Base-by-base conservation (phyloP, 306 rosid genomes). In the Aeschynomene evenia region DNA sequence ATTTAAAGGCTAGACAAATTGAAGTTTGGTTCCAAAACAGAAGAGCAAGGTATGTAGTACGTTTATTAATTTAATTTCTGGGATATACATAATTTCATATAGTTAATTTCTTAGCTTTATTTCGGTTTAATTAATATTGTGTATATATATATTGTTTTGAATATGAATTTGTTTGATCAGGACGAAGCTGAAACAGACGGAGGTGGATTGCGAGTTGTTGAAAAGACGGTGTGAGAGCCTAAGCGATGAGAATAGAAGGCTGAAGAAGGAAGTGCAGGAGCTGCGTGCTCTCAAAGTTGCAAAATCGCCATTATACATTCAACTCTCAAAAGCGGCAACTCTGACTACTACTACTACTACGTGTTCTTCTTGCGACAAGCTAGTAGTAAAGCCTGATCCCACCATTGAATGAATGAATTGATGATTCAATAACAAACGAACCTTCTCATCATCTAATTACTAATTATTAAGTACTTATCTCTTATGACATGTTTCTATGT, bases 21-120 rank as follows among this genome's bases (percentile, higher is more conserved):
- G 98, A 92, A 83, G 98, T 92, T 60, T 92, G 98, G 98, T 92
- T 92, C 69, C 98, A 92, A 71, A 92, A 92, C 82, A 70, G 92
- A 70, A 86, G 98, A 85, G 98, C 98, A 72, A 89, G 98, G 98
- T 89, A 73, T 6, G 28, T 60, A n/a, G n/a, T n/a, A n/a, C n/a
- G n/a, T n/a, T n/a, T n/a, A n/a, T n/a, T n/a, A n/a, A n/a, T n/a
- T n/a, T n/a, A n/a, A n/a, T n/a, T n/a, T 9, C 9, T 39, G 31
- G 21, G 39, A 13, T 31, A 1, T 33, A 21, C 31, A 13, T 5
- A 16, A n/a, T n/a, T n/a, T n/a, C n/a, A n/a, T n/a, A n/a, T n/a
- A n/a, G n/a, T n/a, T n/a, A n/a, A n/a, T n/a, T n/a, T n/a, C n/a
- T n/a, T n/a, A n/a, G n/a, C n/a, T n/a, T n/a, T n/a, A n/a, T n/a